These are phyloP conservation scores for Auriscalpium microsporum DNA, from an alignment of 768 basidiomycete species.

Conservation along the genomic window DNA sequence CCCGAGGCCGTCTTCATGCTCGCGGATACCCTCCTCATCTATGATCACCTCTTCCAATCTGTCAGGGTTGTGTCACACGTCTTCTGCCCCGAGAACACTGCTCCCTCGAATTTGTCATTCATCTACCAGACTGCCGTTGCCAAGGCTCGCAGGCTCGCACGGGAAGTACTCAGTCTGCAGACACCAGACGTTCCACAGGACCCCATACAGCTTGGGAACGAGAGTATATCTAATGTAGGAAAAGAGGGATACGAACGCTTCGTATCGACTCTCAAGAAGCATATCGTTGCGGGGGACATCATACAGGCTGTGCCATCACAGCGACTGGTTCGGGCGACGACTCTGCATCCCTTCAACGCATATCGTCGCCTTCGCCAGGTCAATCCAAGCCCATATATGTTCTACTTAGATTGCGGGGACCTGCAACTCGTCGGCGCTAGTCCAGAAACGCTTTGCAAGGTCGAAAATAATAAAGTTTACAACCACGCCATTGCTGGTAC, in stretches of 20 bases:
- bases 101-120: slow-evolving; percentile 61
- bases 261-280: slow-evolving; percentile 87
- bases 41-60: slow-evolving; percentile 93
- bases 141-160: slow-evolving; percentile 77
- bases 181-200: slow-evolving; percentile 64
- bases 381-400: slow-evolving; percentile 99
- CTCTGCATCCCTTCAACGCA: slow-evolving; percentile 93
- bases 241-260: slow-evolving; percentile 86
- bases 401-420: slow-evolving; percentile 90
- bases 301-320: slow-evolving; percentile 99
- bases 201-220: slow-evolving; percentile 53
- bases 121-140: slow-evolving; percentile 84
- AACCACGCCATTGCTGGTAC: slow-evolving; percentile 99
- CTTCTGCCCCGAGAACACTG: slow-evolving; percentile 68
- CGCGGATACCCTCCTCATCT: slow-evolving; percentile 89
- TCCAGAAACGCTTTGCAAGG: slow-evolving; percentile 95
- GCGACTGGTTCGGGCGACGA: slow-evolving; percentile 74
- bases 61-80: slow-evolving; percentile 96
- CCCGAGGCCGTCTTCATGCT: slow-evolving; percentile 98
- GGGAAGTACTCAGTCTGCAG: slow-evolving; percentile 41
- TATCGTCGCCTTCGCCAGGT: slow-evolving; percentile 90
- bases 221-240: slow-evolving; percentile 84
- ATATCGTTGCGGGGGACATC: slow-evolving; percentile 93
- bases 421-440: slow-evolving; percentile 96
- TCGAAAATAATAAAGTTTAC: slow-evolving; percentile 83